These are phyloP conservation scores for Hamamelis virginiana DNA, from an alignment of 164 flowering plant genomes.

Conservation along the genomic window DNA sequence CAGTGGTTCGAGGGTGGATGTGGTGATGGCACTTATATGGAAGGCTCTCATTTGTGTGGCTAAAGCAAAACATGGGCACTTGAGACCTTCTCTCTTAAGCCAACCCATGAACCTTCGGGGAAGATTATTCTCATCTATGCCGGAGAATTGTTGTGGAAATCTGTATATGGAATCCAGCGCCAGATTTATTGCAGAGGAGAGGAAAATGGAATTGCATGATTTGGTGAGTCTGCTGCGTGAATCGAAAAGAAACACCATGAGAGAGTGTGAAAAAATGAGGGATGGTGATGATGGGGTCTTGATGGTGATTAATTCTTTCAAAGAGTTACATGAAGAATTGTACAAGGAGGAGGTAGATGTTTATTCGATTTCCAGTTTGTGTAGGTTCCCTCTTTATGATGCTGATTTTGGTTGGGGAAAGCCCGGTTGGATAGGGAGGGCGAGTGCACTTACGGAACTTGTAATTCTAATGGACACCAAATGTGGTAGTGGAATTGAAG, in stretches of 20 bases:
- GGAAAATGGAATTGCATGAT: neutral
- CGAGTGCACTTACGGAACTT: neutral
- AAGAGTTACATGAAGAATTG: neutral
- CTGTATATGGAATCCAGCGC: neutral
- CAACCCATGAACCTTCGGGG: slow-evolving; percentile 9
- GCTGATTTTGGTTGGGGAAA: slow-evolving; percentile 14
- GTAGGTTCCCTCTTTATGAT: neutral
- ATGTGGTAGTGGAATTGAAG: slow-evolving; percentile 2
- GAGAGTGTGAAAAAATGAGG: neutral
- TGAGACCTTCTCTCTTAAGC: neutral
- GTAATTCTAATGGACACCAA: neutral
- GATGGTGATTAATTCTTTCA: neutral
- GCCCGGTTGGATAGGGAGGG: slow-evolving; percentile 3
- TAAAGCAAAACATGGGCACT: neutral
- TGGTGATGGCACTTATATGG: slow-evolving; percentile 9
- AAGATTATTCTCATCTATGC: neutral
- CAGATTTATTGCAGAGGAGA: neutral
- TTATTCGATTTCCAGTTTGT: slow-evolving; percentile 2
- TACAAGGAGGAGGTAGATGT: neutral
- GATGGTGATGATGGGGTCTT: neutral
- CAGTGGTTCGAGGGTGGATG: slow-evolving; percentile 1
- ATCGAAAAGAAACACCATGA: neutral
- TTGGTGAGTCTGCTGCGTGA: neutral
- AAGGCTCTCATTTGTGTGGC: neutral
- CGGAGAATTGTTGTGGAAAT: neutral